phyloP scores from a whole-genome alignment of 2,329 filamentous ascomycete species.

The Westerdykella ornata region DNA sequence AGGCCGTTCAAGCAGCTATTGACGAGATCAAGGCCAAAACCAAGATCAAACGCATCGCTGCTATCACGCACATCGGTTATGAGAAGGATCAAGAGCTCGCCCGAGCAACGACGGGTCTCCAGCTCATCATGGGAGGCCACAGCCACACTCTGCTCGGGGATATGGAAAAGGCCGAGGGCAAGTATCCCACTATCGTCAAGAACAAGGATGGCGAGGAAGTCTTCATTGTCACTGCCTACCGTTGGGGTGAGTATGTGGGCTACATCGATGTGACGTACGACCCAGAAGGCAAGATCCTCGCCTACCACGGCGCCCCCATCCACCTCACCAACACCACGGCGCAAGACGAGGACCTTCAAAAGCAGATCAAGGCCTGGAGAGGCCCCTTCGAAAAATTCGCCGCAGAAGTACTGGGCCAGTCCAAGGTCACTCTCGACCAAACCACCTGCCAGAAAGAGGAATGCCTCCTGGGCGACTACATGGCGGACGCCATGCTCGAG shows the following conservation, averaged over 20 bases:
- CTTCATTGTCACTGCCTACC: constrained; percentile 61
- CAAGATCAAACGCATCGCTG: constrained; percentile 58
- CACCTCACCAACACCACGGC: constrained; percentile 56
- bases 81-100: constrained; percentile 58
- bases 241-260: constrained; percentile 63
- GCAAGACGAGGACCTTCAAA: constrained; percentile 52
- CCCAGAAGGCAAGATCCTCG: constrained; percentile 52
- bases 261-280: constrained; percentile 63
- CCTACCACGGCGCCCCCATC: constrained; percentile 58
- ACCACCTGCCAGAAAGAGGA: constrained; percentile 52
- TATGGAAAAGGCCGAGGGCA: constrained; percentile 52
- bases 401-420: constrained; percentile 51
- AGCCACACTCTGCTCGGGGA: constrained; percentile 54
- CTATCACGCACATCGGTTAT: constrained; percentile 62
- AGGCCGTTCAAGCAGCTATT: constrained; percentile 55
- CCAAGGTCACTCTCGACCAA: constrained; percentile 54
- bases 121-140: constrained; percentile 62
- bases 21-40: constrained; percentile 56
- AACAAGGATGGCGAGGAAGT: constrained; percentile 60
- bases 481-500: constrained; percentile 52
- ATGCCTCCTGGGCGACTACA: constrained; percentile 44
- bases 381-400: constrained; percentile 56
- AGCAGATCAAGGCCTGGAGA: constrained; percentile 54
- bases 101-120: constrained; percentile 54
- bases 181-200: constrained; percentile 57